Evolutionary conservation across 75 land plant species (phyloP).

Genomic region (Pseudotsuga menziesii): DNA sequence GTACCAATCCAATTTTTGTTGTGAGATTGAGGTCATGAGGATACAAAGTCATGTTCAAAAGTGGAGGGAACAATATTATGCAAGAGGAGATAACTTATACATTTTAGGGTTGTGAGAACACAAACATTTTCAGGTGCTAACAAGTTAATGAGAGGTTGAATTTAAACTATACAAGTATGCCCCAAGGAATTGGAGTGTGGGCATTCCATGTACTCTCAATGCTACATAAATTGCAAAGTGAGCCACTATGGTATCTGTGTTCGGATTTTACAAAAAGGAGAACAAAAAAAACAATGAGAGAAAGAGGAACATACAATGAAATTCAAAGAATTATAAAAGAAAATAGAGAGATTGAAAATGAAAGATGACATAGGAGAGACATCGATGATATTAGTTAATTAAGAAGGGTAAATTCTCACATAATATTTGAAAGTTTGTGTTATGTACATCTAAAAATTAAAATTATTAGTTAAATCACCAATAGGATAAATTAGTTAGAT

Average conservation of each 20-base stretch:
- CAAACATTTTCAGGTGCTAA: background rate
- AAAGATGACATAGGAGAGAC: background rate
- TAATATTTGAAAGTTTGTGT: background rate
- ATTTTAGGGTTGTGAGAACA: background rate
- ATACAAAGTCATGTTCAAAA: background rate
- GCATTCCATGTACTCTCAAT: background rate
- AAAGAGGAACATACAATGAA: background rate
- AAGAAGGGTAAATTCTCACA: background rate
- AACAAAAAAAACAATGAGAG: too few species aligned
- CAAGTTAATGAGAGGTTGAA: background rate
- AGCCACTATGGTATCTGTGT: too few species aligned
- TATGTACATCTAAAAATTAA: too few species aligned
- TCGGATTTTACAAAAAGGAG: too few species aligned
- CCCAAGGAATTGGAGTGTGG: constrained; percentile 2
- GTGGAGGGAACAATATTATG: background rate
- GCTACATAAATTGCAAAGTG: background rate
- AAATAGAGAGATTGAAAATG: background rate
- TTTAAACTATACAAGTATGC: background rate
- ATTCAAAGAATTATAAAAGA: background rate
- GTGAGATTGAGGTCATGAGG: constrained; percentile 11
- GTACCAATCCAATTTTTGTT: constrained; percentile 7
- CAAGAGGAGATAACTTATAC: background rate
- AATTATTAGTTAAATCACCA: too few species aligned
- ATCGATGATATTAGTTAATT: background rate
- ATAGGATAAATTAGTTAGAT: too few species aligned